Conservation (phyloP, 2,329 filamentous ascomycete species). For the Blumeria hordei region DNA sequence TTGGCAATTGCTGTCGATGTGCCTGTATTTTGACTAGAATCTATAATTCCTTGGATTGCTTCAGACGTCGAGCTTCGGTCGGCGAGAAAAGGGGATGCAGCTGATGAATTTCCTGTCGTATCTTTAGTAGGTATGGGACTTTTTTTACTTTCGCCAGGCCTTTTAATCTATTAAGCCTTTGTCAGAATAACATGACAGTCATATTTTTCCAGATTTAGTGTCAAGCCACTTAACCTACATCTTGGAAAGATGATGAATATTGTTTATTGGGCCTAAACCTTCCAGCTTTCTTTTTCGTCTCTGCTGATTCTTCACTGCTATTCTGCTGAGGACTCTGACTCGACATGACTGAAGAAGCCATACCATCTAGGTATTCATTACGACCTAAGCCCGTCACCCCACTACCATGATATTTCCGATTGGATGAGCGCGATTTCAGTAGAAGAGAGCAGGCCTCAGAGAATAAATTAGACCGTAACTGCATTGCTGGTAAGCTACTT, state of each 20-base stretch:
- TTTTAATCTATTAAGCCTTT: slow-evolving; percentile 5
- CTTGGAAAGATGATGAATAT: slow-evolving; percentile 40
- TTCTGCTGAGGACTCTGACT: slow-evolving; percentile 21
- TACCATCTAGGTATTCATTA: background rate
- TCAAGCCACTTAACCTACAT: slow-evolving; percentile 21
- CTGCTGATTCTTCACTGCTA: slow-evolving; percentile 40
- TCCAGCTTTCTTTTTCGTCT: slow-evolving; percentile 31
- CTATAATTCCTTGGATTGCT: slow-evolving; percentile 31
- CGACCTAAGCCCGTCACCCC: background rate
- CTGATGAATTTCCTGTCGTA: slow-evolving; percentile 23
- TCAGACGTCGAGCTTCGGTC: slow-evolving; percentile 24
- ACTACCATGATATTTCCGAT: background rate
- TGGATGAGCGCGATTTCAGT: background rate
- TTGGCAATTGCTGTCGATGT: slow-evolving; percentile 7
- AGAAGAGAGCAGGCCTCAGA: background rate
- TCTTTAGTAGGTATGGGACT: slow-evolving; percentile 38
- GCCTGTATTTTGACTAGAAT: background rate
- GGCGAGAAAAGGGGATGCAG: too few relatives aligned
- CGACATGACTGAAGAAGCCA: background rate
- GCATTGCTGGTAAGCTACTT: background rate
- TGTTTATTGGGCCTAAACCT: slow-evolving; percentile 33
- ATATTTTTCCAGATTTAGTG: slow-evolving; percentile 1
- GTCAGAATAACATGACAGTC: background rate
- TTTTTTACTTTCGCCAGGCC: slow-evolving; percentile 16
- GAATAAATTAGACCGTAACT: background rate